phyloP scores from a whole-genome alignment of 1,284 basidiomycete species.

The Veloporphyrellus conicus region DNA sequence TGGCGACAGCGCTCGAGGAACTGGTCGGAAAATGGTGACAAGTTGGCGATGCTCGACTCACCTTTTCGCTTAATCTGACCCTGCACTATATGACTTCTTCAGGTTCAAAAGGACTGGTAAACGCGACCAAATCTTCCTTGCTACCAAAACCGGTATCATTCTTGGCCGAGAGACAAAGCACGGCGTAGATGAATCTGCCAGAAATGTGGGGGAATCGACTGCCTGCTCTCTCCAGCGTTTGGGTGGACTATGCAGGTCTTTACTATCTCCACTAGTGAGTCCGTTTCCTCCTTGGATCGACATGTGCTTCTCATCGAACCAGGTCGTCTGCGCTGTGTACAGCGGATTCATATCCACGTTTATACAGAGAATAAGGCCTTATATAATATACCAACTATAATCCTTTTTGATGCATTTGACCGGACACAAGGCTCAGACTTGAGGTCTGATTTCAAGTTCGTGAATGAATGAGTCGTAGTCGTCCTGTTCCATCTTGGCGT shows the following conservation, averaged over 20 bases:
- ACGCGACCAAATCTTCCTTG: constrained; percentile 43
- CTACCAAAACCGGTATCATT: constrained; percentile 42
- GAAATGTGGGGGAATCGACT: constrained; percentile 26
- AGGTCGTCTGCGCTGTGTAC: too few relatives aligned
- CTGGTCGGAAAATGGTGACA: constrained; percentile 40
- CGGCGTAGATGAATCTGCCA: constrained; percentile 21
- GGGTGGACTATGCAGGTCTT: constrained; percentile 32
- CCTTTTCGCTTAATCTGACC: too few relatives aligned
- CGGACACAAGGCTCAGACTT: too few relatives aligned
- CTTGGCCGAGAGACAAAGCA: constrained; percentile 1
- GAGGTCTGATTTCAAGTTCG: too few relatives aligned
- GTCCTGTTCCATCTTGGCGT: too few relatives aligned
- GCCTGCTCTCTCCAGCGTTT: constrained; percentile 32
- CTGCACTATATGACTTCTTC: background rate
- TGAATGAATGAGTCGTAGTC: too few relatives aligned
- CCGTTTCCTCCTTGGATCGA: background rate
- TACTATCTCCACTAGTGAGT: constrained; percentile 32
- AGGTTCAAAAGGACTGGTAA: constrained; percentile 39
- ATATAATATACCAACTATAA: too few relatives aligned
- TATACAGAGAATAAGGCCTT: too few relatives aligned
- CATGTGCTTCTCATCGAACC: too few relatives aligned
- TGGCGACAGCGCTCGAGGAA: constrained; percentile 36
- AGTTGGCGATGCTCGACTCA: background rate
- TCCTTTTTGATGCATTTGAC: too few relatives aligned
- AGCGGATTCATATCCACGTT: too few relatives aligned